Base-by-base conservation (phyloP, 2,329 filamentous ascomycete species). In the Alternaria angustiovoidea region DNA sequence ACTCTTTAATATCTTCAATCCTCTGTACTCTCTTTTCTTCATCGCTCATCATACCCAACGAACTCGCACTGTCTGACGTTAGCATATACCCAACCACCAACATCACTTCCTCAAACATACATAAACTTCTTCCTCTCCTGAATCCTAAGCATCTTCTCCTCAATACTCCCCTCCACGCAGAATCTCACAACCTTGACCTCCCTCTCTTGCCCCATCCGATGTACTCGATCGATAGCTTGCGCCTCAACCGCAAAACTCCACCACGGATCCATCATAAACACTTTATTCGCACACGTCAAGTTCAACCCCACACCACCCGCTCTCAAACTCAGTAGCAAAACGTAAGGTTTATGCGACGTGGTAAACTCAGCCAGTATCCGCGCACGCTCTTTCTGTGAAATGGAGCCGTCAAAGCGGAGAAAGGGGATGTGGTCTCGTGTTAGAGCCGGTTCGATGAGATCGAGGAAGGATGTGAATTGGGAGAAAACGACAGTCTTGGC, bases 241-340 rank as follows among this genome's bases (percentile, higher is more conserved):
- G 94, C 93, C 80, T 99, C 95, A 12, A 98, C 90, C 0, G 95
- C 94, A 79, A 94, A 99, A 75, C 92, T 96, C 95, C 95, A 99
- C 95, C 95, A 99, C 0, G 95, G 95, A 78, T 99, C 95, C 95
- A 99, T 98, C 91, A 99, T 96, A 81, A 91, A 99, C 5, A 99
- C 96, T 54, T 92, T 85, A 65, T 90, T 92, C 6, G 95, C 95
- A 67, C 89, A 89, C 0, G 94, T 98, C 62, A 99, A 80, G 74
- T 99, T 99, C 43, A 99, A 83, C 0, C 95, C 95, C 0, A 99
- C 95, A 24, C 95, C 96, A 5, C 96, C 95, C 0, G 96, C 95
- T 20, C 93, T 87, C 57, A 99, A 82, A 69, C 90, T 94, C 52
- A 99, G 86, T 2, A 99, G 83, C 4, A 99, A 82, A 1, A 99